phyloP scores from a whole-genome alignment of 1,284 basidiomycete species.

The Trametes versicolor region DNA sequence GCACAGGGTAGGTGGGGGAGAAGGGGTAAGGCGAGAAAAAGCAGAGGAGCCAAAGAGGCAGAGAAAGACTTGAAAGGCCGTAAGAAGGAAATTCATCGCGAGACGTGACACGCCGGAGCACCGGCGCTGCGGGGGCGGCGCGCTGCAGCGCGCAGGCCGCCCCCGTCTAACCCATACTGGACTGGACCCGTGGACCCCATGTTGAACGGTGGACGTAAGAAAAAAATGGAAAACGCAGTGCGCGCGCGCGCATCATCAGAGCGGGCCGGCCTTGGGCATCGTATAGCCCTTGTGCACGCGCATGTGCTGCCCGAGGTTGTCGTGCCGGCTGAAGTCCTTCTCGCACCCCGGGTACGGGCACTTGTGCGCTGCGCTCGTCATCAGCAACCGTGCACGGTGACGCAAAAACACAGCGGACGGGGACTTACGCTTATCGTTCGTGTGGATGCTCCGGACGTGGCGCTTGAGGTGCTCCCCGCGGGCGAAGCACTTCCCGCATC shows the following conservation, averaged over 20 bases:
- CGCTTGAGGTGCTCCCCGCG: conserved; percentile 83
- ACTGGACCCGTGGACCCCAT: conserved; percentile 8
- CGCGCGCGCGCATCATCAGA: conserved; percentile 14
- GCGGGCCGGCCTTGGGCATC: conserved; percentile 33
- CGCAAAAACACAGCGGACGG: too few species aligned
- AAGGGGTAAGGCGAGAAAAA: neutral
- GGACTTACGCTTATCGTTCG: conserved; percentile 80
- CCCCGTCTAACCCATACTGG: conserved; percentile 31
- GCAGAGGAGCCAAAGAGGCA: neutral
- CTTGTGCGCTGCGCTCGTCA: conserved; percentile 65
- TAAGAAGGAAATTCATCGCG: conserved; percentile 24
- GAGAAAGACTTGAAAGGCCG: neutral
- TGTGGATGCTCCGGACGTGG: conserved; percentile 82
- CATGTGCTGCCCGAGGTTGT: conserved; percentile 86
- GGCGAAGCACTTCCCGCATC: conserved; percentile 83
- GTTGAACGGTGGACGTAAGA: conserved; percentile 12
- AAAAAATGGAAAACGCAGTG: conserved; percentile 3
- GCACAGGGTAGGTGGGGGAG: conserved; percentile 1
- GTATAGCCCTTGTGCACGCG: conserved; percentile 72
- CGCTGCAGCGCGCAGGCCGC: neutral
- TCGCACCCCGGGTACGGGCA: conserved; percentile 82
- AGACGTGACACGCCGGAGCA: conserved; percentile 18
- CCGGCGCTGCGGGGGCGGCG: conserved; percentile 14
- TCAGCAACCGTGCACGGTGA: conserved; percentile 4
- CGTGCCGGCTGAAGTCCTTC: conserved; percentile 86